These are phyloP conservation scores for Seminavis robusta DNA, from an alignment of 108 stramenopile genomes.

Conservation along the genomic window DNA sequence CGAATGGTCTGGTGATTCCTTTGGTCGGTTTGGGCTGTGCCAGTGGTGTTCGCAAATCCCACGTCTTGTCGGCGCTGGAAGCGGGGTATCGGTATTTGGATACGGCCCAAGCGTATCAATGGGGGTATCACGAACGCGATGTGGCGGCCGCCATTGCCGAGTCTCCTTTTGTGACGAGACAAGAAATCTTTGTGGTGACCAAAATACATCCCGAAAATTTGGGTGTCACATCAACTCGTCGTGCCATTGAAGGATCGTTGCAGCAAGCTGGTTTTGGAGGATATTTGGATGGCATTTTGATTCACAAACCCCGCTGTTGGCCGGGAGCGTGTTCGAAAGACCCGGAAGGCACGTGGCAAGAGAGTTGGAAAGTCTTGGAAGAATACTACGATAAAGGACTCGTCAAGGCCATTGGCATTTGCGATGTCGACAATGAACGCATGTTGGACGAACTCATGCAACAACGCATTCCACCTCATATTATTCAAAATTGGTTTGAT, in stretches of 20 bases:
- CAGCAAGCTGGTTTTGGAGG: constrained; percentile 17
- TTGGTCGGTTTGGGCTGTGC: constrained; percentile 50
- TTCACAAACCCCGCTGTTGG: constrained; percentile 63
- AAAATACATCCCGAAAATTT: constrained; percentile 61
- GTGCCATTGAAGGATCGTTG: constrained; percentile 26
- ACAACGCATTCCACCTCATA: constrained; percentile 35
- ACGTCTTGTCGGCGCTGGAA: constrained; percentile 32
- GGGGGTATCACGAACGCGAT: constrained; percentile 55
- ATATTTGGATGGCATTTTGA: constrained; percentile 45
- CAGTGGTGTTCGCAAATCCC: constrained; percentile 32
- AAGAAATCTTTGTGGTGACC: constrained; percentile 49
- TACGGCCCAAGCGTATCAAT: constrained; percentile 45
- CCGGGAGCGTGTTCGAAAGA: constrained; percentile 31
- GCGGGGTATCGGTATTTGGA: constrained; percentile 47
- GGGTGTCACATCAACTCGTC: constrained; percentile 38
- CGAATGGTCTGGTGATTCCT: constrained; percentile 40
- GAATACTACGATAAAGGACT: constrained; percentile 41
- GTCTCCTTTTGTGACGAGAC: background rate
- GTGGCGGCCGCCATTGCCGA: constrained; percentile 20
- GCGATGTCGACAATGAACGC: constrained; percentile 39
- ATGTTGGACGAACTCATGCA: constrained; percentile 33
- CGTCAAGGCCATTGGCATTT: constrained; percentile 48
- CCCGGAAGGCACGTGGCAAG: constrained; percentile 63
- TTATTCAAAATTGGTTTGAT: constrained; percentile 66
- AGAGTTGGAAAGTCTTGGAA: constrained; percentile 49